Conservation (phyloP, 495 filamentous ascomycete genomes). For the Hapsidospora chrysogenum region DNA sequence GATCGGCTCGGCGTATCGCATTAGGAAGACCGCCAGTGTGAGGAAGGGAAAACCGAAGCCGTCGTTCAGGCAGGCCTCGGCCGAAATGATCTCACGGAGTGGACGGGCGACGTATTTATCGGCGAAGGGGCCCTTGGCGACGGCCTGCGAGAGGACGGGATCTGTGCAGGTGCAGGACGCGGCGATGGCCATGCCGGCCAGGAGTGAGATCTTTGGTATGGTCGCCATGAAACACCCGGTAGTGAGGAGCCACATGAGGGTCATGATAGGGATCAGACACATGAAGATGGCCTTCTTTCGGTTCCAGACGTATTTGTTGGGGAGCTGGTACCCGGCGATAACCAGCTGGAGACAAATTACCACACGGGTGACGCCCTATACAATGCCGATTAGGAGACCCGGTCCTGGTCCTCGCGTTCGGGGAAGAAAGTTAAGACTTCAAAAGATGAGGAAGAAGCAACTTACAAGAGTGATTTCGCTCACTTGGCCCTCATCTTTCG, state of each 20-base stretch:
- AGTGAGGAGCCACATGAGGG: conserved; percentile 70
- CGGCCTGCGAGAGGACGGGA: conserved; percentile 73
- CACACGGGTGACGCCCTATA: conserved; percentile 69
- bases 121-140: conserved; percentile 88
- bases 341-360: conserved; percentile 87
- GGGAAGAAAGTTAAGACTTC: too few species aligned
- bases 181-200: conserved; percentile 61
- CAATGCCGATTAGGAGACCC: conserved; percentile 30
- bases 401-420: conserved; percentile 29
- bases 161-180: conserved; percentile 86
- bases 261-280: conserved; percentile 76
- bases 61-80: conserved; percentile 83
- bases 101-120: conserved; percentile 77
- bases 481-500: too few species aligned
- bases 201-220: too few species aligned
- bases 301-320: conserved; percentile 60
- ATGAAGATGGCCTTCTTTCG: conserved; percentile 68
- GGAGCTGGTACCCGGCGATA: conserved; percentile 79
- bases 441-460: too few species aligned
- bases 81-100: conserved; percentile 73
- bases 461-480: too few species aligned
- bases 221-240: conserved; percentile 61
- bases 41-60: conserved; percentile 88
- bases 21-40: conserved; percentile 67
- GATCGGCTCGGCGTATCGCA: conserved; percentile 51